Conservation (phyloP, 106 monocot genomes). For the Ottelia alismoides region DNA sequence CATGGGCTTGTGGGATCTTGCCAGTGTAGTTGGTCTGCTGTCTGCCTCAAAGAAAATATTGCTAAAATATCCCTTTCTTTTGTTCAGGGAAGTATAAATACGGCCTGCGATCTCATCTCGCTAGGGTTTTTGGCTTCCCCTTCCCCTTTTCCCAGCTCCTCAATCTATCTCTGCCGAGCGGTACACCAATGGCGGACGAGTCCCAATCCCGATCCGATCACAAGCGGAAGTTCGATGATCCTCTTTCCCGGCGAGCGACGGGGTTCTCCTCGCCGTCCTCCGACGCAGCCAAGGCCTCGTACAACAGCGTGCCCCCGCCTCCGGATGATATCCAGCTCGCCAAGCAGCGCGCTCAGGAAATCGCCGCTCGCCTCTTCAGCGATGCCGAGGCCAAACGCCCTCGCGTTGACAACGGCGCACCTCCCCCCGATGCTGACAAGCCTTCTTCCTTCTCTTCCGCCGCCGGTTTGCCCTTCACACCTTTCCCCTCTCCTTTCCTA, state of each 20-base stretch:
- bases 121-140: too few species aligned
- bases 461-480: not conserved
- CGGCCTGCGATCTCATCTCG: too few species aligned
- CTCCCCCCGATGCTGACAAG: constrained; percentile 7
- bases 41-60: too few species aligned
- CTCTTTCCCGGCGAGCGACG: constrained; percentile 32
- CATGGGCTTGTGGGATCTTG: too few species aligned
- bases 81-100: too few species aligned
- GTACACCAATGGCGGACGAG: constrained; percentile 75
- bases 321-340: constrained; percentile 62
- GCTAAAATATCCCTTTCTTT: too few species aligned
- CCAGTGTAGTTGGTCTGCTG: too few species aligned
- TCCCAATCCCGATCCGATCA: constrained; percentile 37
- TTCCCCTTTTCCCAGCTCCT: too few species aligned
- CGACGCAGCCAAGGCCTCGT: too few species aligned
- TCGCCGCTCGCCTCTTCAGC: constrained; percentile 60
- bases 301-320: constrained; percentile 64
- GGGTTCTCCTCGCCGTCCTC: constrained; percentile 43
- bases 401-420: constrained; percentile 40
- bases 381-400: constrained; percentile 83
- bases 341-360: constrained; percentile 79
- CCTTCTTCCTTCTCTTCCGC: too few species aligned
- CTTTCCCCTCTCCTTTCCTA: too few species aligned
- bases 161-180: too few species aligned
- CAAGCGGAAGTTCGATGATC: constrained; percentile 83